A percentile compares a stretch with the other conserved stretches of the same genome.
Conservation (phyloP, 495 filamentous ascomycete genomes). For the Penicillium antarcticum region DNA sequence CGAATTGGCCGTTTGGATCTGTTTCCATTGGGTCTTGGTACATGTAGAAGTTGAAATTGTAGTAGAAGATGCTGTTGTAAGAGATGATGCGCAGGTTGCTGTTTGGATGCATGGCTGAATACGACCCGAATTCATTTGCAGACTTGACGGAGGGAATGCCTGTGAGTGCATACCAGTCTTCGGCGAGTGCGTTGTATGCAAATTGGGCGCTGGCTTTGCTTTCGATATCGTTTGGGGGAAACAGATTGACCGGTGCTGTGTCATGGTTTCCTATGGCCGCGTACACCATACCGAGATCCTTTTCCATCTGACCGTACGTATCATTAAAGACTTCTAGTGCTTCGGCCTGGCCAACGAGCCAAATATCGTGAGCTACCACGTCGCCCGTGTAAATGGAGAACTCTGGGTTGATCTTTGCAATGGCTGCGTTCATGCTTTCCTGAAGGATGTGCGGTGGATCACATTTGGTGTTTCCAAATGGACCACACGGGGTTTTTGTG, state of each 20-base stretch:
- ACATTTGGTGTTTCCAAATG: conserved; percentile 48
- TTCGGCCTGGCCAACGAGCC: conserved; percentile 29
- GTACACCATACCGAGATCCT: conserved; percentile 40
- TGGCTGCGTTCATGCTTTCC: conserved; percentile 50
- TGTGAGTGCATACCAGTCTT: conserved; percentile 46
- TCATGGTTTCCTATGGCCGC: conserved; percentile 57
- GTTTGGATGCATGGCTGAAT: conserved; percentile 41
- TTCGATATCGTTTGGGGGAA: conserved; percentile 35
- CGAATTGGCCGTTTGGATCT: conserved; percentile 46
- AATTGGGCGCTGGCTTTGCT: conserved; percentile 39
- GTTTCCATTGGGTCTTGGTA: conserved; percentile 47
- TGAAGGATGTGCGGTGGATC: conserved; percentile 50
- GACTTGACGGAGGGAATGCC: conserved; percentile 29
- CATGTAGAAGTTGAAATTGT: conserved; percentile 52
- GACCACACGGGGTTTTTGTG: conserved; percentile 42
- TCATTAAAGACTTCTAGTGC: conserved; percentile 40
- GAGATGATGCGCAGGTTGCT: conserved; percentile 52
- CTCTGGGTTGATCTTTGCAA: conserved; percentile 25
- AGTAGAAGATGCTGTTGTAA: conserved; percentile 57
- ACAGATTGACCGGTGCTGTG: conserved; percentile 48
- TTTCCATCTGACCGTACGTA: conserved; percentile 35
- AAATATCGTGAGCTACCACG: conserved; percentile 28
- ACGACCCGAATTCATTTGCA: conserved; percentile 44
- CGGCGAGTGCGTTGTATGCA: conserved; percentile 48
- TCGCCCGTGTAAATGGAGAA: conserved; percentile 34